Evolutionary conservation across 768 basidiomycete species (phyloP).

Genomic region (Piloderma croceum): DNA sequence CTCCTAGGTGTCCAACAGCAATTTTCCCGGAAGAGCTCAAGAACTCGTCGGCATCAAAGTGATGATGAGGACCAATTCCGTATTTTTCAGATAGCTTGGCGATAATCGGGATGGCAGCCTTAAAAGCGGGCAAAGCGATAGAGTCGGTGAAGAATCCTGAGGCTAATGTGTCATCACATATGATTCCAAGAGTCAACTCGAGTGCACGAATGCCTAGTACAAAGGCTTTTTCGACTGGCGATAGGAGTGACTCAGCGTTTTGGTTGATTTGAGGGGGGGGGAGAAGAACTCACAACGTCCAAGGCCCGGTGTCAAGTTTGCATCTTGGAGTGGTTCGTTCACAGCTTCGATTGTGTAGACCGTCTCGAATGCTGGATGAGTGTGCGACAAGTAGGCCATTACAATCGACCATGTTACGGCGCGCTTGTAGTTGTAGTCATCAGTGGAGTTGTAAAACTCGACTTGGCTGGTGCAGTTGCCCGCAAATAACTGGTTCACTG

Average conservation of each 20-base stretch:
- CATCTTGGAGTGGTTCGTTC: slow-evolving; percentile 77
- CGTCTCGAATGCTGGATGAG: slow-evolving; percentile 58
- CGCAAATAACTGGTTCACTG: too few species aligned
- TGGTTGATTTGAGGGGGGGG: background rate
- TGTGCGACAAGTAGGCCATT: slow-evolving; percentile 67
- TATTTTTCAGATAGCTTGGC: slow-evolving; percentile 24
- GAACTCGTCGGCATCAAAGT: too few species aligned
- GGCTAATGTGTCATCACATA: slow-evolving; percentile 29
- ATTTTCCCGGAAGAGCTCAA: too few species aligned
- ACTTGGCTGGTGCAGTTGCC: too few species aligned
- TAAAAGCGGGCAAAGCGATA: slow-evolving; percentile 26
- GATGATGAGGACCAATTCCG: slow-evolving; percentile 12
- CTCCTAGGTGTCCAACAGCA: too few species aligned
- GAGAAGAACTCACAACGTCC: slow-evolving; percentile 51
- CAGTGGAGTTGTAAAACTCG: too few species aligned
- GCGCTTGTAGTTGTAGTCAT: slow-evolving; percentile 71
- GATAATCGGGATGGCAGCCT: slow-evolving; percentile 35
- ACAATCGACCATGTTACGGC: slow-evolving; percentile 79
- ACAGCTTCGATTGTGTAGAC: slow-evolving; percentile 71
- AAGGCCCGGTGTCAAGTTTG: slow-evolving; percentile 57
- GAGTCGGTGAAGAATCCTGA: too few species aligned
- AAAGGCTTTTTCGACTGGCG: slow-evolving; percentile 62
- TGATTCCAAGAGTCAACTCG: slow-evolving; percentile 56
- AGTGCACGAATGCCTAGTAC: slow-evolving; percentile 62
- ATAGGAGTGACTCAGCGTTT: slow-evolving; percentile 2